Base-by-base conservation (phyloP, 75 land plant species). In the Isoetes taiwanensis region DNA sequence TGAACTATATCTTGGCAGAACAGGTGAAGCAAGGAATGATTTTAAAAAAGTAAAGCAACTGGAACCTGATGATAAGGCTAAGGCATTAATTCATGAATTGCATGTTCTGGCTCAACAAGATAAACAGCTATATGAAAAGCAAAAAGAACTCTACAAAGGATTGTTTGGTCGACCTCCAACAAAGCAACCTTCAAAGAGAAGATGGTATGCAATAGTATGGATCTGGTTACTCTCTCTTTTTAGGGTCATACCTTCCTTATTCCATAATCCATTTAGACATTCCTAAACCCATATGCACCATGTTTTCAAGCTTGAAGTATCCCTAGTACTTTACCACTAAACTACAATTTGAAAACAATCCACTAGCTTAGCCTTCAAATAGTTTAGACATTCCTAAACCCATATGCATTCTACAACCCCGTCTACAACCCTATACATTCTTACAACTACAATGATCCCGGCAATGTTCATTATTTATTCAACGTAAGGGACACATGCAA, bases 101-200 rank as follows among this genome's bases (percentile, higher is more conserved):
- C 72, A 72, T 2, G 17, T 73, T 53, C 69, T 93, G 17, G 83
- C 77, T 0, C 76, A 88, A 57, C 90, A 88, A 23, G 97, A 91
- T 41, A 79, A 77, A 50, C 80, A 83, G 68, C 59, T 88, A 31
- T 93, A 93, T 58, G 71, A 70, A 62, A 93, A 93, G 64, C 98
- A 93, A 58, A 88, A 77, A 60, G 85, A 88, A 72, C 67, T 93
- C 41, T 93, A 87, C 68, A 87, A 84, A 67, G 95, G 98, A n/a
- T 62, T 93, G 1, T 88, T 93, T 66, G 87, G 82, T 27, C 87
- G 81, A 30, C 32, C 63, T 31, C 80, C 87, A 1, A 72, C 64
- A 30, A 78, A 69, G 0, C 77, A 71, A 48, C 75, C 78, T 6
- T 65, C 69, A 71, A 39, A 17, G 17, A 28, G 24, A 8, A 70